Conservation (phyloP, 2,329 filamentous ascomycete genomes). For the Aspergillus transmontanensis region DNA sequence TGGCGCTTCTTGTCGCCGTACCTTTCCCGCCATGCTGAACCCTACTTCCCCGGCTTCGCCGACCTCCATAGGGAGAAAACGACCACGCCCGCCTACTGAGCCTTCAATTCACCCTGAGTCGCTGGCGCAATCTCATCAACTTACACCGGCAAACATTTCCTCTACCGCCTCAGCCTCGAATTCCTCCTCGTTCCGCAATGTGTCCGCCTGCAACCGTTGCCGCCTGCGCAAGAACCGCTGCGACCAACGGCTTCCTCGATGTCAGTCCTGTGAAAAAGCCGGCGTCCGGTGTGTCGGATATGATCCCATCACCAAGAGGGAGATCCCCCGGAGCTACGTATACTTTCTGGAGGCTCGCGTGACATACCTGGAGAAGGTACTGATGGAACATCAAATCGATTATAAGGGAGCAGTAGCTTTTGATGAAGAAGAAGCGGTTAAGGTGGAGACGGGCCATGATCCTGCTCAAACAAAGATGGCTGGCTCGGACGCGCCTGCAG, state of each 20-base stretch:
- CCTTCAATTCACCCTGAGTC: conserved; percentile 25
- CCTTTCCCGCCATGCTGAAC: conserved; percentile 38
- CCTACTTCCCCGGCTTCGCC: conserved; percentile 33
- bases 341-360: conserved; percentile 91
- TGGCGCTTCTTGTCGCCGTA: conserved; percentile 25
- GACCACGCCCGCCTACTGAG: conserved; percentile 36
- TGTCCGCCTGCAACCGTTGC: conserved; percentile 93
- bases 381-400: conserved; percentile 68
- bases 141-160: conserved; percentile 17
- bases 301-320: conserved; percentile 92
- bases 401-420: conserved; percentile 73
- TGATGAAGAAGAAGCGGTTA: conserved; percentile 51
- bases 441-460: conserved; percentile 32
- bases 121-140: conserved; percentile 22
- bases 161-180: conserved; percentile 28
- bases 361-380: conserved; percentile 76
- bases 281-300: conserved; percentile 89
- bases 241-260: conserved; percentile 89
- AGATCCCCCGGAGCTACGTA: conserved; percentile 91
- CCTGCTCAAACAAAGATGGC: conserved; percentile 19
- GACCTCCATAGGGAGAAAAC: conserved; percentile 39
- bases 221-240: conserved; percentile 91
- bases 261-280: conserved; percentile 91
- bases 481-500: conserved; percentile 19
- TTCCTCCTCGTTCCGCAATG: conserved; percentile 70